Percentiles rank a stretch among this genome's conserved stretches.
These are phyloP conservation scores for Bipolaris gigantea DNA, from an alignment of 2,329 filamentous ascomycete species.

Conservation along the genomic window DNA sequence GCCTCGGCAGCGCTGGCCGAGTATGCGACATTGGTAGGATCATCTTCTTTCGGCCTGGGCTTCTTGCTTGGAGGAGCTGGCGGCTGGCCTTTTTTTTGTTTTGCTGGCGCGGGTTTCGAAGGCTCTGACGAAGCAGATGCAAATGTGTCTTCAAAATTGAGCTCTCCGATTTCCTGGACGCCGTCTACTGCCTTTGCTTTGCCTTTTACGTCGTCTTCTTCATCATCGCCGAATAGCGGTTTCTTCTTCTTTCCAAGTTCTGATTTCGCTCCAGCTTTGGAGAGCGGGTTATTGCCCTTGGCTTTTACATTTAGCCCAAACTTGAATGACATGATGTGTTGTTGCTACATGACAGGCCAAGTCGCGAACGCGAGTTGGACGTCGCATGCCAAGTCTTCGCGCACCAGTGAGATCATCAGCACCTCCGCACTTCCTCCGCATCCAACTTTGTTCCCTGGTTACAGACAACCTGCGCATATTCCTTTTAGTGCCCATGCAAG, in stretches of 20 bases:
- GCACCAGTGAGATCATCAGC: constrained; percentile 32
- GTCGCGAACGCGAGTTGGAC: constrained; percentile 3
- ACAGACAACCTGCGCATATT: not conserved
- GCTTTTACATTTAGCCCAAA: constrained; percentile 65
- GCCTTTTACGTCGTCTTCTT: constrained; percentile 55
- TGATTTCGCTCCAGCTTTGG: constrained; percentile 24
- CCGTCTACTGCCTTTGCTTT: constrained; percentile 42
- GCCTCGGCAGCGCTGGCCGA: constrained; percentile 67
- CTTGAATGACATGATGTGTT: constrained; percentile 47
- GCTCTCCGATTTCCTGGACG: constrained; percentile 59
- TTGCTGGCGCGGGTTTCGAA: constrained; percentile 32
- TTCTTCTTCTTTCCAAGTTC: constrained; percentile 35
- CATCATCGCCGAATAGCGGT: constrained; percentile 55
- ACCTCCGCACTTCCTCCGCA: constrained; percentile 33
- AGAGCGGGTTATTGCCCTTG: constrained; percentile 46
- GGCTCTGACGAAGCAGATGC: constrained; percentile 24
- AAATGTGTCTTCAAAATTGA: constrained; percentile 60
- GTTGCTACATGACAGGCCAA: constrained; percentile 6
- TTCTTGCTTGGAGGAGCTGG: constrained; percentile 43
- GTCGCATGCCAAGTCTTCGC: constrained; percentile 24
- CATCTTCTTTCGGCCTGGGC: constrained; percentile 40
- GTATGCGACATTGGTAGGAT: constrained; percentile 57
- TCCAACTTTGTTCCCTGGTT: constrained; percentile 5
- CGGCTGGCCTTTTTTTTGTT: constrained; percentile 42
- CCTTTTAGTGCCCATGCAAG: constrained; percentile 20